Conservation (phyloP, 768 basidiomycete species). For the Hygrocybe coccinea region DNA sequence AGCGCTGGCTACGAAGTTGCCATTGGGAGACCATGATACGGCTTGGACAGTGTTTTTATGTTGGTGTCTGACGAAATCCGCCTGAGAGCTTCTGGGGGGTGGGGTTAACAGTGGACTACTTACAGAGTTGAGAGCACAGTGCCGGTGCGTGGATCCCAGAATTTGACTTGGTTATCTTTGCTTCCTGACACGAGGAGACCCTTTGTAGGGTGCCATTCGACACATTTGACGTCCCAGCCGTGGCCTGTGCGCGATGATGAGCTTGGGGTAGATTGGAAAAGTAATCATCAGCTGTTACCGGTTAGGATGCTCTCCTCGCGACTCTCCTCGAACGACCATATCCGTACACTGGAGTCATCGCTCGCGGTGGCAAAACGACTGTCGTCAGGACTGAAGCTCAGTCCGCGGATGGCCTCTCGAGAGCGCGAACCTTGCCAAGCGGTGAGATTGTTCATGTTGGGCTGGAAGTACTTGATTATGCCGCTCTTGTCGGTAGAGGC, state of each 20-base stretch:
- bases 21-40: conserved; percentile 89
- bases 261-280: background rate
- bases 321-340: conserved; percentile 93
- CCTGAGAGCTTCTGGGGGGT: too few relatives aligned
- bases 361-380: conserved; percentile 89
- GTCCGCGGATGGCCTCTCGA: conserved; percentile 89
- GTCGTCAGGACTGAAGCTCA: conserved; percentile 92
- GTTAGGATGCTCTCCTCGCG: conserved; percentile 83
- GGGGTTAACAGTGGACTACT: too few relatives aligned
- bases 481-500: conserved; percentile 91
- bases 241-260: conserved; percentile 55
- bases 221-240: conserved; percentile 97
- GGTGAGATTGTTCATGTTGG: conserved; percentile 97
- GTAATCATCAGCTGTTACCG: conserved; percentile 40
- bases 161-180: conserved; percentile 98
- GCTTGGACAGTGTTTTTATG: conserved; percentile 98
- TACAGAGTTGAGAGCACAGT: conserved; percentile 88
- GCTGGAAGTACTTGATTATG: conserved; percentile 97
- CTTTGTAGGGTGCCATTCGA: conserved; percentile 98
- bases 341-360: conserved; percentile 89
- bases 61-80: conserved; percentile 70
- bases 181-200: conserved; percentile 92
- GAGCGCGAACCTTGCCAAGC: conserved; percentile 81
- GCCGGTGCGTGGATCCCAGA: conserved; percentile 97
- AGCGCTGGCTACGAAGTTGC: conserved; percentile 89